phyloP scores from a whole-genome alignment of 768 basidiomycete species.

The Ramaria rubella region DNA sequence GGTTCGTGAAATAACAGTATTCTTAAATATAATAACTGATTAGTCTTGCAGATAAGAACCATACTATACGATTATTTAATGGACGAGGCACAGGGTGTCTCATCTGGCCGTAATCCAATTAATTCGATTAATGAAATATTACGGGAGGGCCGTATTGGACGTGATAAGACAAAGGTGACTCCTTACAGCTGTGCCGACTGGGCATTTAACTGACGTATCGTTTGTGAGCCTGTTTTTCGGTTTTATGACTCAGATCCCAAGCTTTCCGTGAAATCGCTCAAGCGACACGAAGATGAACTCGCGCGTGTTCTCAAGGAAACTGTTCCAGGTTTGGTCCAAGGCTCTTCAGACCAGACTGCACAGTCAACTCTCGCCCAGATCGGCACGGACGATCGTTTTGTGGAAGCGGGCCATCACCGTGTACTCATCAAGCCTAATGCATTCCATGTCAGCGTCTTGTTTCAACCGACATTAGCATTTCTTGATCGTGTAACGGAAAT shows the following conservation, averaged over 20 bases:
- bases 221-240: constrained; percentile 70
- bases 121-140: constrained; percentile 92
- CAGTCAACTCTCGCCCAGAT: constrained; percentile 47
- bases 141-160: constrained; percentile 68
- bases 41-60: constrained; percentile 57
- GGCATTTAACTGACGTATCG: neutral
- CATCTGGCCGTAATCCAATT: constrained; percentile 79
- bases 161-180: constrained; percentile 75
- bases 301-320: constrained; percentile 79
- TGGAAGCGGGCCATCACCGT: constrained; percentile 74
- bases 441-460: constrained; percentile 91
- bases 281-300: constrained; percentile 77
- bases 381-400: constrained; percentile 66
- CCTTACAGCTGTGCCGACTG: neutral
- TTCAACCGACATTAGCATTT: constrained; percentile 87
- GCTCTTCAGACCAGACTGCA: constrained; percentile 48
- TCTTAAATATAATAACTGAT: constrained; percentile 8
- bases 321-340: constrained; percentile 88
- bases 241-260: constrained; percentile 88
- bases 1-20: constrained; percentile 37
- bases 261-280: constrained; percentile 56
- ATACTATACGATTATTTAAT: constrained; percentile 84
- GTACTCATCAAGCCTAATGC: constrained; percentile 84
- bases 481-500: constrained; percentile 64
- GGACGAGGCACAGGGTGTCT: constrained; percentile 80